phyloP scores from a whole-genome alignment of 73 alveolate species.

The Breviolum minutum region DNA sequence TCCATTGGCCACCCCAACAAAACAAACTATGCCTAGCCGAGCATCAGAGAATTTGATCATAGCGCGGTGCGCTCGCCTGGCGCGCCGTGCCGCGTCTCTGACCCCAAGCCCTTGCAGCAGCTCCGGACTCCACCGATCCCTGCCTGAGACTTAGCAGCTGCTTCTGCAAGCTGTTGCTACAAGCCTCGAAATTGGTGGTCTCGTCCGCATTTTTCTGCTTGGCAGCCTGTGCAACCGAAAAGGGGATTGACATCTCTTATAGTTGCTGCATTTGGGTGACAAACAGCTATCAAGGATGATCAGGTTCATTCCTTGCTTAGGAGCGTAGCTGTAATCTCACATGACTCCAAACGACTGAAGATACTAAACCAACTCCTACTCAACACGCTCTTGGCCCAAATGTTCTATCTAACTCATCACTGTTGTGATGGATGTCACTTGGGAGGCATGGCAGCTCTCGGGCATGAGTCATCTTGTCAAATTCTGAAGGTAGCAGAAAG shows the following conservation, averaged over 20 bases:
- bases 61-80: constrained; percentile 89
- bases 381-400: no score
- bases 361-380: no score
- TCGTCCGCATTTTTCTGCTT: constrained; percentile 46
- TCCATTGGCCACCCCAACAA: background rate
- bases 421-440: no score
- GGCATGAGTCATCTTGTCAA: no score
- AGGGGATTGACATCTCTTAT: background rate
- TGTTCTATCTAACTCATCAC: no score
- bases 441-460: no score
- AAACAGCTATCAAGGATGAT: background rate
- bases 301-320: background rate
- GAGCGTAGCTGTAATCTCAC: background rate
- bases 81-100: background rate
- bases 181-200: background rate
- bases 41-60: constrained; percentile 85
- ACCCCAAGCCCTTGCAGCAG: background rate
- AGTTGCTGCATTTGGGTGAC: background rate
- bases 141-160: constrained; percentile 70
- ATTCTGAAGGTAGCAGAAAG: background rate
- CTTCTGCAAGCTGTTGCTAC: constrained; percentile 54
- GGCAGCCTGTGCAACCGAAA: constrained; percentile 15
- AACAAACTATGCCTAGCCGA: background rate
- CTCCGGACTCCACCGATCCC: background rate
- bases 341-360: no score